Base-by-base conservation (phyloP, 768 basidiomycete species). In the Aureoboletus auriporus region DNA sequence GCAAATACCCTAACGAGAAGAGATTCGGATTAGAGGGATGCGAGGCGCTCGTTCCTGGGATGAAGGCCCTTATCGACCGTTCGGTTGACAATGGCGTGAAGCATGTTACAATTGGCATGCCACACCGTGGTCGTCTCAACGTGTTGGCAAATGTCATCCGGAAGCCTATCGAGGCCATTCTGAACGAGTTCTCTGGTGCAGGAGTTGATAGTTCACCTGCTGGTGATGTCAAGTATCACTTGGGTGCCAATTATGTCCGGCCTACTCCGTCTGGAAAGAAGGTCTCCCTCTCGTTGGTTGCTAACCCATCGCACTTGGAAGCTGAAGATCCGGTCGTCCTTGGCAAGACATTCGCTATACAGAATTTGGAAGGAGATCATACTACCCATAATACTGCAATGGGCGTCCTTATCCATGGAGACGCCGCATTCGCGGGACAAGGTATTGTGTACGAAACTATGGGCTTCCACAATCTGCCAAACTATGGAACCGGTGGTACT, bases 1-100 rank as follows among this genome's bases (percentile, higher is more conserved):
- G 83, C 78, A 99, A 98, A 69, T 96, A 91, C 72, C 96, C 96
- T 58, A 99, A 97, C 72, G 96, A 99, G 76, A 99, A 99, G 72
- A 88, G 96, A 40, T 99, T 99, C 70, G 96, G 96, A 69, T 80
- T 99, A 37, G 96, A 99, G 70, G 96, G 96, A 47, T 96, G 93
- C 69, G 96, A 99, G 71, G 81, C 92, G 27, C 84, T 99, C 57
- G 88, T 98, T 59, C 96, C 96, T 27, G 96, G 96, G 45, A 99
- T 99, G 96, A 99, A 99, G 73, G 96, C 95, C 1, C 84, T 99
- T 64, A 96, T 99, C 53, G 96, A 99, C 68, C 87, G 93, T 53
- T 96, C 94, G 16, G 96, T 99, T 56, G 96, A 99, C 58, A 78
- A 88, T 55, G 96, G 96, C 43, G 86, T 96, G 59, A 95, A 95